Percentiles rank a stretch among this genome's conserved stretches.
These are phyloP conservation scores for Chenopodium album DNA, from an alignment of 148 eudicot species.

Conservation along the genomic window DNA sequence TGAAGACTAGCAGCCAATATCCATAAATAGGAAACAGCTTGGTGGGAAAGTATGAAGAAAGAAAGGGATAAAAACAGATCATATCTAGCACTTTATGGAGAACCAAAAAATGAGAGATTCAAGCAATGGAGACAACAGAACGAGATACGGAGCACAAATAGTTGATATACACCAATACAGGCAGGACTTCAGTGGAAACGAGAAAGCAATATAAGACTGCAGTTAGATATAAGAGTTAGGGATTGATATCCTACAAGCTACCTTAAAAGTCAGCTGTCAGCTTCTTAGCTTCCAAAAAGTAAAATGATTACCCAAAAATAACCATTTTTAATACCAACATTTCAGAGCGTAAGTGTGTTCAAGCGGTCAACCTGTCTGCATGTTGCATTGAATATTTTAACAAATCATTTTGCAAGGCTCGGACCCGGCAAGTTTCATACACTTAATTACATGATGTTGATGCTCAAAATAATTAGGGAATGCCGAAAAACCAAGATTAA, in stretches of 20 bases:
- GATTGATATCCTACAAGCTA: neutral
- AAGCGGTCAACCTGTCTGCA: neutral
- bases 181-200: neutral
- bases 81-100: too few species aligned
- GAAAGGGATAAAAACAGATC: neutral
- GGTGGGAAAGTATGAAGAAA: neutral
- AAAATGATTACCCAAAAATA: neutral
- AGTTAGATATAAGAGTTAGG: neutral
- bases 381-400: neutral
- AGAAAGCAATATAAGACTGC: neutral
- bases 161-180: neutral
- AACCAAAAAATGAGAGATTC: neutral
- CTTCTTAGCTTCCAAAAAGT: neutral
- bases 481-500: neutral
- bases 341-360: neutral
- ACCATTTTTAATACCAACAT: too few species aligned
- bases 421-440: neutral
- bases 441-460: too few species aligned
- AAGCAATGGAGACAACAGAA: neutral
- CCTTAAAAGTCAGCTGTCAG: neutral
- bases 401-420: neutral
- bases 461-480: neutral
- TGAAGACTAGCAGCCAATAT: neutral
- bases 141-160: neutral
- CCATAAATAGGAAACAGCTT: neutral